These are phyloP conservation scores for Pinguiococcus pyrenoidosus DNA, from an alignment of 108 stramenopile genomes.

Conservation along the genomic window DNA sequence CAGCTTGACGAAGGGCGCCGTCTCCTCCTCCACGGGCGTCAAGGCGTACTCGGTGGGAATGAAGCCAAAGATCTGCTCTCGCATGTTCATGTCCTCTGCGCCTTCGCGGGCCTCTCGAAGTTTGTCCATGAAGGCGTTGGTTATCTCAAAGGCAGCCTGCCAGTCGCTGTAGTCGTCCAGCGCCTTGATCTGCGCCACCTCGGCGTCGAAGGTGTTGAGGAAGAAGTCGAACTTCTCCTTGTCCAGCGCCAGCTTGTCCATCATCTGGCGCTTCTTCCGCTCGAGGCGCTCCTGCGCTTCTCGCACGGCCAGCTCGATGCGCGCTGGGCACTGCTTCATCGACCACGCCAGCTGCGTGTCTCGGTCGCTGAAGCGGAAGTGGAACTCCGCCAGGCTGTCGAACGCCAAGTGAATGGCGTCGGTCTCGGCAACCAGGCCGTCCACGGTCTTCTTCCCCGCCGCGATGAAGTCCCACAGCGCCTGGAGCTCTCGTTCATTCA, in stretches of 20 bases:
- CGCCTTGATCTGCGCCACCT: slow-evolving; percentile 18
- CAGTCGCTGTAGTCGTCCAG: slow-evolving; percentile 28
- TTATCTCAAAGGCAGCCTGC: not conserved
- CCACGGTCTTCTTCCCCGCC: slow-evolving; percentile 25
- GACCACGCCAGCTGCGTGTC: slow-evolving; percentile 32
- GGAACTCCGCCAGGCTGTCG: slow-evolving; percentile 16
- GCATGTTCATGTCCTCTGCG: slow-evolving; percentile 42
- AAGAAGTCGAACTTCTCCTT: slow-evolving; percentile 42
- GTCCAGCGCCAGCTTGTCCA: slow-evolving; percentile 37
- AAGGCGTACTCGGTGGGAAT: slow-evolving; percentile 39
- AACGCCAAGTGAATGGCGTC: slow-evolving; percentile 13
- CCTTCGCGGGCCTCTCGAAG: slow-evolving; percentile 32
- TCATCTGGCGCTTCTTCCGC: slow-evolving; percentile 46
- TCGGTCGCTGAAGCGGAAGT: slow-evolving; percentile 23
- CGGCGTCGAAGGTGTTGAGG: slow-evolving; percentile 27
- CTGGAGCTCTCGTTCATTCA: slow-evolving; percentile 39
- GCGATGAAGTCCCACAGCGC: slow-evolving; percentile 42
- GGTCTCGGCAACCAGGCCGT: slow-evolving; percentile 11
- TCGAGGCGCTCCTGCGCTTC: slow-evolving; percentile 38
- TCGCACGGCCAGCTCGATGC: slow-evolving; percentile 20
- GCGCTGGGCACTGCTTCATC: slow-evolving; percentile 38
- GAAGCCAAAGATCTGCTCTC: slow-evolving; percentile 48
- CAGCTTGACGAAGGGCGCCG: slow-evolving; percentile 38
- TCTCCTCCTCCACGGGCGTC: slow-evolving; percentile 22
- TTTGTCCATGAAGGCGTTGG: slow-evolving; percentile 8